Base-by-base conservation (phyloP, 805 yeast genomes). In the Ogataea henricii region DNA sequence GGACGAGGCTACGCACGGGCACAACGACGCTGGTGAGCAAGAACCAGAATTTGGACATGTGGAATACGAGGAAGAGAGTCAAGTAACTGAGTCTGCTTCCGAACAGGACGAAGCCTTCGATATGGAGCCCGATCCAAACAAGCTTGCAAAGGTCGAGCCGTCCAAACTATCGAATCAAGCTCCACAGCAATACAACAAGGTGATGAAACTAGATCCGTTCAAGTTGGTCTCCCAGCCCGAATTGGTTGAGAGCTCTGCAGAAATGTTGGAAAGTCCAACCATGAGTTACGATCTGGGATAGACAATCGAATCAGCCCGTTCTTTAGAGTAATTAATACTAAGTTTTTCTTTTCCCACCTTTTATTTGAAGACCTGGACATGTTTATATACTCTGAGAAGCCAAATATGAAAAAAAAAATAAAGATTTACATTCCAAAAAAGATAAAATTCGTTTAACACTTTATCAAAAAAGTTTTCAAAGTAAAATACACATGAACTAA, bases 401-500 rank as follows among this genome's bases (percentile, higher is more conserved):
- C n/a, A n/a, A n/a, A n/a, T n/a, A n/a, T n/a, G n/a, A 27, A 27
- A 27, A 14, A 30, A 6, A 8, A 30, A 6, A 30, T n/a, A 8
- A 30, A 30, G 5, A 30, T n/a, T 30, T 37, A 16, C 23, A 22
- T 23, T 37, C 20, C 6, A 13, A 36, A 23, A 23, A 23, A 20
- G 10, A 34, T 12, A 23, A 20, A 20, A 34, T 12, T 25, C 14
- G n/a, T n/a, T 37, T 22, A 21, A 37, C 30, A 25, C 40, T 37
- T 37, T 25, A 37, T 37, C 40, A 37, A 37, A 37, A 37, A 23
- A 21, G n/a, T n/a, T 22, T 9, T 35, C 6, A 25, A 23, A 23
- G n/a, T 30, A 30, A 30, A 39, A 39, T 39, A 39, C 42, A 39
- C 17, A 39, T 26, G 25, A 18, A 39, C 42, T 39, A 39, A 17